A percentile compares a stretch with the other conserved stretches of the same genome.
Evolutionary conservation across 202 grass and related monocot species (phyloP).

Genomic region (Panicum virgatum): DNA sequence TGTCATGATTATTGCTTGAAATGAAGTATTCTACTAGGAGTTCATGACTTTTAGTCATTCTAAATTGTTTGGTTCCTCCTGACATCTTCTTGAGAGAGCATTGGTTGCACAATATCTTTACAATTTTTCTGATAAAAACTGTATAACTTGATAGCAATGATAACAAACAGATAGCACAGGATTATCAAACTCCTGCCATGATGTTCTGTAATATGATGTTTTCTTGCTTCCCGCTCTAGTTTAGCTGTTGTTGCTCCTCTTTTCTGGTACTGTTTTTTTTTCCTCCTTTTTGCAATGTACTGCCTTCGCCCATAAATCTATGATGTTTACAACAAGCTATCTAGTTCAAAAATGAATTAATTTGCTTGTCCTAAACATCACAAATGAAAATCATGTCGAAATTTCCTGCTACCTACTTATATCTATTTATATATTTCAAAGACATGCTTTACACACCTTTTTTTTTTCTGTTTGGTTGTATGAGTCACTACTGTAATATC

Average conservation of each 20-base stretch:
- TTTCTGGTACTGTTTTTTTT: background rate
- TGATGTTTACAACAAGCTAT: too few species aligned
- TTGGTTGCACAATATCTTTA: background rate
- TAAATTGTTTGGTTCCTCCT: background rate
- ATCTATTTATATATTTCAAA: background rate
- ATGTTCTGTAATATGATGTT: background rate
- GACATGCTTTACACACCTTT: background rate
- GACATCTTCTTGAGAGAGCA: background rate
- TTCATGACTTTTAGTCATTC: background rate
- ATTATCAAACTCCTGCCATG: background rate
- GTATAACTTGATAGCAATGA: background rate
- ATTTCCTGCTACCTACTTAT: background rate
- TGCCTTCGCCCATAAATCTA: too few species aligned
- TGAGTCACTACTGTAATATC: background rate
- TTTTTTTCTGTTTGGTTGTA: background rate
- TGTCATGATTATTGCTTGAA: background rate
- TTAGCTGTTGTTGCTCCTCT: background rate
- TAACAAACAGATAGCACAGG: background rate
- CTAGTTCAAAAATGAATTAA: too few species aligned
- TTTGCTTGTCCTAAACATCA: too few species aligned
- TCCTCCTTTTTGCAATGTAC: background rate
- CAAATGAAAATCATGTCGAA: background rate
- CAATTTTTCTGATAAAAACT: background rate
- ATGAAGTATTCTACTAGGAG: background rate
- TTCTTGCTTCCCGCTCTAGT: background rate